phyloP scores from a whole-genome alignment of 345 rosid species.

The Citropsis articulata region DNA sequence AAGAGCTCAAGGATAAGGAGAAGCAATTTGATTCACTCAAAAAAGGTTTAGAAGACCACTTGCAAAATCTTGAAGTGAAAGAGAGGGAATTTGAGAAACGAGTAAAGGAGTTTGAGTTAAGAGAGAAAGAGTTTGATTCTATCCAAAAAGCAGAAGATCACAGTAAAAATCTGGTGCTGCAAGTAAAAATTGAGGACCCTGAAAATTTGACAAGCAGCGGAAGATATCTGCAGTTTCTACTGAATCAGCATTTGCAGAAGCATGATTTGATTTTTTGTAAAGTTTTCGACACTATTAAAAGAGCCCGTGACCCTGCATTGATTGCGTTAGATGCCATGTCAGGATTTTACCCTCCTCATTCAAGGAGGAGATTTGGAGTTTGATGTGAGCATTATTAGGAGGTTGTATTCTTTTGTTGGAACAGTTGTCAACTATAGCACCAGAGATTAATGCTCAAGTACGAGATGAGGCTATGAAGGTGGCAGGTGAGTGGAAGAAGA shows the following conservation, averaged over 20 bases:
- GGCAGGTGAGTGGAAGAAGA: constrained; percentile 28
- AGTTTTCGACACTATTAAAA: constrained; percentile 21
- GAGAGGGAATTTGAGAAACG: constrained; percentile 11
- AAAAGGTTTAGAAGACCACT: constrained; percentile 9
- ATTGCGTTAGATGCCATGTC: no score
- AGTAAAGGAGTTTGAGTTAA: constrained; percentile 28
- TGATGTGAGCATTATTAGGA: no score
- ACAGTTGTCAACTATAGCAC: constrained; percentile 13
- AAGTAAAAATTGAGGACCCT: constrained; percentile 23
- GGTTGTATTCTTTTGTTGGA: no score
- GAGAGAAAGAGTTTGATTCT: neutral
- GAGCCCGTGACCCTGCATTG: constrained; percentile 41
- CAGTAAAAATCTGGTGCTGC: constrained; percentile 23
- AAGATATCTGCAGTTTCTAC: constrained; percentile 42
- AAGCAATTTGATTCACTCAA: constrained; percentile 5
- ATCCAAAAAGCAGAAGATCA: constrained; percentile 8
- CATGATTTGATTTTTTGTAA: constrained; percentile 26
- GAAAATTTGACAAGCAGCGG: constrained; percentile 35
- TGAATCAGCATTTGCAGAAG: constrained; percentile 39
- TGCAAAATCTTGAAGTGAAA: constrained; percentile 18
- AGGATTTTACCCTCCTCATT: no score
- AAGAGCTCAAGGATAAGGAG: constrained; percentile 29
- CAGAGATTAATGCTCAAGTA: constrained; percentile 17
- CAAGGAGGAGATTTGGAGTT: no score
- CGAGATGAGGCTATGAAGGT: constrained; percentile 23